phyloP scores from a whole-genome alignment of 1,284 basidiomycete genomes.

The Ustilago cynodontis region DNA sequence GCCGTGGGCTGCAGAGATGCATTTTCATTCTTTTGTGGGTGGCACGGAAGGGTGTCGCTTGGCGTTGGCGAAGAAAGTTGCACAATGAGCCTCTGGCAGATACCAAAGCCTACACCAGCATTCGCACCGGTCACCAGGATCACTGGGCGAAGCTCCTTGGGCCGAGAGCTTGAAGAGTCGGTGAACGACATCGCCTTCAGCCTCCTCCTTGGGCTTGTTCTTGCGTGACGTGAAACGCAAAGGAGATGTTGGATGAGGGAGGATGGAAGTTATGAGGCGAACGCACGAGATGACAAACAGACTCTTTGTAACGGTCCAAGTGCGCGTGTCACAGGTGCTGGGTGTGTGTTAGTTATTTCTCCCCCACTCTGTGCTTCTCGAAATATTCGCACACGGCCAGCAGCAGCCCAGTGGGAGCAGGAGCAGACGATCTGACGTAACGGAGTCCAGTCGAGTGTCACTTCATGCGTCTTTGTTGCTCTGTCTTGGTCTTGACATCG shows the following conservation, averaged over 20 bases:
- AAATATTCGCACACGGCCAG: not conserved
- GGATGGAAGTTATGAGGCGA: not conserved
- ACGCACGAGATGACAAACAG: not conserved
- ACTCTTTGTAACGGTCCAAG: not conserved
- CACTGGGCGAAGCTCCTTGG: conserved; percentile 55
- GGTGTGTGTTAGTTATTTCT: not conserved
- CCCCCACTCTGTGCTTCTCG: conserved; percentile 1
- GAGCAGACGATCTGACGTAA: conserved; percentile 8
- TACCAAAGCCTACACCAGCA: conserved; percentile 67
- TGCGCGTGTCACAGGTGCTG: not conserved
- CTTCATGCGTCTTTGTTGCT: not conserved
- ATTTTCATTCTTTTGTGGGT: conserved; percentile 37
- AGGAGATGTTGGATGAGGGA: not conserved
- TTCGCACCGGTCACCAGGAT: conserved; percentile 68
- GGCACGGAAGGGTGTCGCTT: conserved; percentile 54
- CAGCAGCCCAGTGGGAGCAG: too few species aligned
- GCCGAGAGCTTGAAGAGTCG: conserved; percentile 19
- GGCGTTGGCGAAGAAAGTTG: conserved; percentile 68
- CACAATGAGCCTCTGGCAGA: conserved; percentile 67
- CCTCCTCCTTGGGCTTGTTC: not conserved
- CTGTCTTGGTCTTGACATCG: conserved; percentile 1
- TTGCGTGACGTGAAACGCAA: not conserved
- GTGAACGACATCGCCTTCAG: conserved; percentile 20
- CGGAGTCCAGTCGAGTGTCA: not conserved
- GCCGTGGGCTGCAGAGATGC: conserved; percentile 33